A percentile compares a stretch with the other conserved stretches of the same genome.
phyloP scores from a whole-genome alignment of 441 rosid species.

The Gossypium gossypioides region DNA sequence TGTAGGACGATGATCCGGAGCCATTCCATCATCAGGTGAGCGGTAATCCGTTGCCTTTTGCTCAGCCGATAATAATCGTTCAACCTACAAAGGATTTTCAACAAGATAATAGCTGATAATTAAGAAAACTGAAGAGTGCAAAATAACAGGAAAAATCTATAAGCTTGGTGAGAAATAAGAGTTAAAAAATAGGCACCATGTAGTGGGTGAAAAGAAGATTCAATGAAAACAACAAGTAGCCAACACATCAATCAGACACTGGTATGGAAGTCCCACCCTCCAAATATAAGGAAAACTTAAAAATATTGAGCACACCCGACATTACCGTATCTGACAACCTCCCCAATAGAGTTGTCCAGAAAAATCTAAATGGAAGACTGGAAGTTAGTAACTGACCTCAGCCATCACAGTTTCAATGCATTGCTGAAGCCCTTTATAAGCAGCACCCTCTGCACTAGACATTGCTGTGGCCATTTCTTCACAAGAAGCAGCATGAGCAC shows the following conservation, averaged over 20 bases:
- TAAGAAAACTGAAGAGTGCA: background rate
- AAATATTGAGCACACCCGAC: background rate
- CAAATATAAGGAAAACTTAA: background rate
- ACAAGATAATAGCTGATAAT: background rate
- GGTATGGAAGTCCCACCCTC: background rate
- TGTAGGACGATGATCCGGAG: constrained; percentile 96
- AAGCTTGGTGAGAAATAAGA: constrained; percentile 3
- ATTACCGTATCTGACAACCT: background rate
- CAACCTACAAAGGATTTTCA: constrained; percentile 48
- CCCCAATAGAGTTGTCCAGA: constrained; percentile 7
- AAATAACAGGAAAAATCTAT: constrained; percentile 2
- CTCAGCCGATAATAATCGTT: constrained; percentile 85
- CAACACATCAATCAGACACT: background rate
- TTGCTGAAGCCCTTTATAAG: constrained; percentile 93
- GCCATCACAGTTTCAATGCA: constrained; percentile 99
- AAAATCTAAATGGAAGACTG: constrained; percentile 11
- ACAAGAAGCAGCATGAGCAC: constrained; percentile 97
- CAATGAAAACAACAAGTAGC: background rate
- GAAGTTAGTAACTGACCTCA: constrained; percentile 53
- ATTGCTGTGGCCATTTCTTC: constrained; percentile 98
- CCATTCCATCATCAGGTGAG: constrained; percentile 91
- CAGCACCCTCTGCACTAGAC: constrained; percentile 97
- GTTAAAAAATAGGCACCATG: background rate
- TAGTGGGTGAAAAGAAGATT: background rate
- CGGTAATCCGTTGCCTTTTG: constrained; percentile 88